Evolutionary conservation across 2,329 filamentous ascomycete genomes (phyloP).

Genomic region (Nemania sp.): DNA sequence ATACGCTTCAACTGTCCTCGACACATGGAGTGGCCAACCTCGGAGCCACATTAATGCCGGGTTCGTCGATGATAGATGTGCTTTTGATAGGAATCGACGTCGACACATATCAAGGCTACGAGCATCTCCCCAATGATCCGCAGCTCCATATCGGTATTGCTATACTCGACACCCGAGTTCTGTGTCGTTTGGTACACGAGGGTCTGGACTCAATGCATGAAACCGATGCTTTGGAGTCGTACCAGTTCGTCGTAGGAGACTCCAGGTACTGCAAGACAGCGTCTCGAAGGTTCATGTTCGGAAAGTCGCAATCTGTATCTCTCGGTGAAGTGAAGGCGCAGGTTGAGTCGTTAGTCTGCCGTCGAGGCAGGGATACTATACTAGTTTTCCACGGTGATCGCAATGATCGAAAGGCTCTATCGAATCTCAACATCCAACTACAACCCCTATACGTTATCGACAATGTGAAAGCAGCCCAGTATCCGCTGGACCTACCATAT

Average conservation of each 20-base stretch:
- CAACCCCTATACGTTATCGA: conserved; percentile 16
- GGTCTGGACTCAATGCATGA: not conserved
- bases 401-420: conserved; percentile 14
- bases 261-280: conserved; percentile 16
- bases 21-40: conserved; percentile 10
- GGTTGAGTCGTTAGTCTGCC: conserved; percentile 12
- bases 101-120: conserved; percentile 22
- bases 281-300: conserved; percentile 17
- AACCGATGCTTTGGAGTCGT: conserved; percentile 11
- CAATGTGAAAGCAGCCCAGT: conserved; percentile 15
- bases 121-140: conserved; percentile 16
- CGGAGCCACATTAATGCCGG: conserved; percentile 14
- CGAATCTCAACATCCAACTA: conserved; percentile 13
- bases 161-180: conserved; percentile 22
- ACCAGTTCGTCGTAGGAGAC: conserved; percentile 17
- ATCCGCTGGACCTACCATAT: conserved; percentile 15
- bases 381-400: conserved; percentile 13
- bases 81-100: conserved; percentile 24
- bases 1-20: conserved; percentile 6
- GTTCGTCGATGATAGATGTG: conserved; percentile 24
- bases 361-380: conserved; percentile 7
- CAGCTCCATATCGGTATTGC: conserved; percentile 20
- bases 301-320: conserved; percentile 15
- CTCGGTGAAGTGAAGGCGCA: conserved; percentile 16
- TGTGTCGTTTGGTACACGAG: conserved; percentile 1